Evolutionary conservation across 2,329 filamentous ascomycete genomes (phyloP).

Genomic region (Sphaerulina populicola): DNA sequence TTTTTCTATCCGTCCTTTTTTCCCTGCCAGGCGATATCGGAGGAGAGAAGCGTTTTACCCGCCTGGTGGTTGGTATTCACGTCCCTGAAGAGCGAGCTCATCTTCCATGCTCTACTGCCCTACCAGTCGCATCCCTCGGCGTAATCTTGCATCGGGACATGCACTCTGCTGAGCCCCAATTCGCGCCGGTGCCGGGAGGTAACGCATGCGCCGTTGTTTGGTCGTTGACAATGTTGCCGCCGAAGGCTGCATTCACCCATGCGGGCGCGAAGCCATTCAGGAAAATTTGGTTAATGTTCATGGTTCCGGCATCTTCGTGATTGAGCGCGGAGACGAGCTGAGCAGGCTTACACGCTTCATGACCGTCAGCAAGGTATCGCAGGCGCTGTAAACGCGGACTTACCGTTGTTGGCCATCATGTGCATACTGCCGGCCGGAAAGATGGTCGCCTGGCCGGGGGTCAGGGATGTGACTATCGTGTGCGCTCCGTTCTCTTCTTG

Average conservation of each 20-base stretch:
- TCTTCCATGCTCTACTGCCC: constrained; percentile 5
- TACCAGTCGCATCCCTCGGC: constrained; percentile 5
- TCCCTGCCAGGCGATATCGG: no score
- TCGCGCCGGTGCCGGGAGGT: constrained; percentile 38
- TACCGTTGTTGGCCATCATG: constrained; percentile 45
- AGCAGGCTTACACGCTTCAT: constrained; percentile 41
- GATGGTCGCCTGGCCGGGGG: constrained; percentile 43
- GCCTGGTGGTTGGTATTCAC: no score
- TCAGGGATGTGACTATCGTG: constrained; percentile 37
- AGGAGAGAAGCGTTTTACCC: no score
- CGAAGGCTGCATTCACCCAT: constrained; percentile 40
- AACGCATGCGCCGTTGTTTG: constrained; percentile 31
- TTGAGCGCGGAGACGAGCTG: constrained; percentile 45
- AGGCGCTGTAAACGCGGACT: constrained; percentile 11
- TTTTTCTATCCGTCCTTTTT: no score
- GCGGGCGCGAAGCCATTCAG: constrained; percentile 34
- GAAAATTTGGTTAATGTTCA: constrained; percentile 43
- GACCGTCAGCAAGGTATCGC: background rate
- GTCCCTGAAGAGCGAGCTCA: background rate
- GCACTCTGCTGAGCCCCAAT: constrained; percentile 37
- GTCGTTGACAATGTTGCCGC: constrained; percentile 31
- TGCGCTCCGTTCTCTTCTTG: constrained; percentile 45
- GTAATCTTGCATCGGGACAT: constrained; percentile 30
- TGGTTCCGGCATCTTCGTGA: constrained; percentile 44
- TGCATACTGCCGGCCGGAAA: constrained; percentile 45